Percentiles rank a stretch among this genome's conserved stretches.
phyloP scores from a whole-genome alignment of 257 asterid genomes.

The Fraxinus pennsylvanica region DNA sequence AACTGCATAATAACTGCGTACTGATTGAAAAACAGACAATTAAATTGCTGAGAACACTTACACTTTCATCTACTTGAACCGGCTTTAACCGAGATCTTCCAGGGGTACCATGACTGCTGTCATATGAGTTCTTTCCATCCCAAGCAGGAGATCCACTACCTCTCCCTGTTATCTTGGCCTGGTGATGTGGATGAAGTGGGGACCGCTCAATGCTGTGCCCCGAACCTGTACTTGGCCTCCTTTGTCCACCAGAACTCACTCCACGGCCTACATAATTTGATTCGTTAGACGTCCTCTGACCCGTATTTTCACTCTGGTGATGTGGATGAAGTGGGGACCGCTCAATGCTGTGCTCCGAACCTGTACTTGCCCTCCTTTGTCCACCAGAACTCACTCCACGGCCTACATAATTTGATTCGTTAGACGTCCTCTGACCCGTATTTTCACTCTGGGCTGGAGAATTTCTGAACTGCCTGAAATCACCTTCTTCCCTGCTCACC shows the following conservation, averaged over 20 bases:
- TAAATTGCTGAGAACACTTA: constrained; percentile 16
- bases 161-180: constrained; percentile 33
- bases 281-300: constrained; percentile 30
- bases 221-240: constrained; percentile 43
- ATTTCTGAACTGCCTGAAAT: constrained; percentile 32
- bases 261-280: constrained; percentile 43
- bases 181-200: constrained; percentile 53
- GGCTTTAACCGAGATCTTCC: constrained; percentile 40
- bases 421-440: constrained; percentile 23
- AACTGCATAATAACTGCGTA: background rate
- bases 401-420: constrained; percentile 37
- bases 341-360: constrained; percentile 51
- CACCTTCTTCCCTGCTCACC: constrained; percentile 36
- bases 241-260: constrained; percentile 36
- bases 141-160: constrained; percentile 51
- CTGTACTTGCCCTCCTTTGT: constrained; percentile 37
- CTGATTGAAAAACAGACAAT: background rate
- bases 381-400: constrained; percentile 47
- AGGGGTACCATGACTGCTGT: constrained; percentile 33
- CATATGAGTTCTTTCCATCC: constrained; percentile 44
- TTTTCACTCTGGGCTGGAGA: constrained; percentile 38
- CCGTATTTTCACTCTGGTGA: constrained; percentile 32
- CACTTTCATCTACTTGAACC: constrained; percentile 33
- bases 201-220: constrained; percentile 52
- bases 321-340: constrained; percentile 56